Evolutionary conservation across 495 filamentous ascomycete species (phyloP).

Genomic region (Neohortaea acidophila): DNA sequence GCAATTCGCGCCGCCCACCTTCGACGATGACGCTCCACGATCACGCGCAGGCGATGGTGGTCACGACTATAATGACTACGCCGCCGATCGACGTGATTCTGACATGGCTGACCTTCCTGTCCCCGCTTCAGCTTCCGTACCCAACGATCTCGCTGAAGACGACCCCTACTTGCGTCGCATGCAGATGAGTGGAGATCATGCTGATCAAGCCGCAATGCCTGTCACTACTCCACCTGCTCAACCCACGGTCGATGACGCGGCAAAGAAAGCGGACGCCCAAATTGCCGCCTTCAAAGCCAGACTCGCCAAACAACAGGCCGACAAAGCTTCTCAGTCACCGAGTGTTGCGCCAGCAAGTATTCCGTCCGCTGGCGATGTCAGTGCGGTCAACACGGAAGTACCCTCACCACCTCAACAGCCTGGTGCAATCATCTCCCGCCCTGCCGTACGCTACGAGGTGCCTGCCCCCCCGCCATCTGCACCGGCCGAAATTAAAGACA

Average conservation of each 20-base stretch:
- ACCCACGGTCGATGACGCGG: conserved; percentile 3
- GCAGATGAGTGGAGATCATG: conserved; percentile 26
- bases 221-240: conserved; percentile 13
- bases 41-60: conserved; percentile 7
- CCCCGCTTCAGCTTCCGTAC: conserved; percentile 1
- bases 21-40: conserved; percentile 4
- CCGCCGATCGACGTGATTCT: background rate
- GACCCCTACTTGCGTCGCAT: conserved; percentile 37
- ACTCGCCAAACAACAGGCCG: conserved; percentile 3
- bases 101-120: background rate
- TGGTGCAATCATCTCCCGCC: conserved; percentile 56
- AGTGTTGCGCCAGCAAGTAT: no score
- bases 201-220: background rate
- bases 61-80: conserved; percentile 11
- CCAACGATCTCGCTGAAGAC: conserved; percentile 17
- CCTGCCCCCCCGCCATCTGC: conserved; percentile 44
- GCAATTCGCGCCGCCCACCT: conserved; percentile 15
- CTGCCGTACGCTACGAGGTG: conserved; percentile 68
- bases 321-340: conserved; percentile 4
- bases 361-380: no score
- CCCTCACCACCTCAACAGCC: conserved; percentile 18
- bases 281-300: conserved; percentile 18
- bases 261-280: conserved; percentile 14
- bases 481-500: conserved; percentile 35
- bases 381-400: no score